Conservation (phyloP, 768 basidiomycete genomes). For the Termitomyces bulborhizus region DNA sequence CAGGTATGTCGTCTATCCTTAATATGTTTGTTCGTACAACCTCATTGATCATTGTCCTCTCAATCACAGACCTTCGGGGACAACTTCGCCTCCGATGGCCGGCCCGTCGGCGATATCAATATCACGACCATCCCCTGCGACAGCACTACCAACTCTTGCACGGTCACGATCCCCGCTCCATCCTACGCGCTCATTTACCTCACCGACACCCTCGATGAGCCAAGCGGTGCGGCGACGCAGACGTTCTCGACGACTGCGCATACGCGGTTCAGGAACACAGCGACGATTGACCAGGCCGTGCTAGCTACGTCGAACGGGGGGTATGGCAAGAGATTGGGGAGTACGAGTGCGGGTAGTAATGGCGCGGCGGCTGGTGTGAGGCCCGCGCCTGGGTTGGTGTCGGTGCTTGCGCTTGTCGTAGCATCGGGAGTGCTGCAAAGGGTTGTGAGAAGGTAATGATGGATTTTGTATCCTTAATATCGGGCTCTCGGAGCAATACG, state of each 20-base stretch:
- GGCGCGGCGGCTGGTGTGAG: constrained; percentile 11
- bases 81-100: constrained; percentile 61
- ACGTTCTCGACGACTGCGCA: constrained; percentile 57
- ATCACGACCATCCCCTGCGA: constrained; percentile 64
- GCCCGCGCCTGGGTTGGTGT: neutral
- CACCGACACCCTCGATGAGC: constrained; percentile 27
- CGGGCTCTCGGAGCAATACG: neutral
- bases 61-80: constrained; percentile 50
- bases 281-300: constrained; percentile 44
- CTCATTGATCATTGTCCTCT: too few species aligned
- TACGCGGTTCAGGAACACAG: constrained; percentile 51
- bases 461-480: neutral
- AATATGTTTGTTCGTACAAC: too few species aligned
- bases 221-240: constrained; percentile 16
- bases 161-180: constrained; percentile 60
- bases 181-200: constrained; percentile 74
- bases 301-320: constrained; percentile 52
- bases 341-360: constrained; percentile 26
- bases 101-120: constrained; percentile 46
- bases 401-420: neutral
- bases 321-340: constrained; percentile 19
- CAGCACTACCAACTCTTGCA: constrained; percentile 43
- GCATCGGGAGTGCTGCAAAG: neutral
- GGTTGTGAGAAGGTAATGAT: neutral
- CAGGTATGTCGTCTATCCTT: constrained; percentile 29